Base-by-base conservation (phyloP, 2,329 filamentous ascomycete species). In the Microdochium trichocladiopsis region DNA sequence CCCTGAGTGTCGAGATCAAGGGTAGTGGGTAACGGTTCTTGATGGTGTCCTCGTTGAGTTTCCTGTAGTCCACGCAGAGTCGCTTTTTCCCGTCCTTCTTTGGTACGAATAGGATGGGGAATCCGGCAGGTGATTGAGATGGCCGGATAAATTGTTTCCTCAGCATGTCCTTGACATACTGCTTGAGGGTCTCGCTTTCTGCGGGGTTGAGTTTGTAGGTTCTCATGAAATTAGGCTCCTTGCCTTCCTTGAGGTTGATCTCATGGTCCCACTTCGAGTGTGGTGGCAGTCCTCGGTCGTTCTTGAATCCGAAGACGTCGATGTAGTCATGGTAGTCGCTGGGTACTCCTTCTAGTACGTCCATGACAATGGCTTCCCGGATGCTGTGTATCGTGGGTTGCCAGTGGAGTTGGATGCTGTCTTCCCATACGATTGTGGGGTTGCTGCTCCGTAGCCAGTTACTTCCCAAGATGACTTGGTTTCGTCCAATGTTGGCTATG, bases 61-160 rank as follows among this genome's bases (percentile, higher is more conserved):
- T 41, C 28, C 49, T n/a, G 43, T 63, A 66, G 50, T 66, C 53
- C 3, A 64, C 48, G 51, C 53, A 65, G 3, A 63, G 36, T n/a
- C 52, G 51, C 12, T 59, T 52, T 33, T 22, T 48, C 2, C 52
- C 49, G 51, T 57, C 31, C 43, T 57, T 57, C 48, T 61, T 60
- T 45, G 41, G 52, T 50, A 59, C 37, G 49, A 61, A 61, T 2
- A 59, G 28, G 18, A 59, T 50, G 14, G 14, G 25, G 3, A 43
- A 48, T 49, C 28, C 31, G 25, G 24, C 28, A 11, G 28, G 36
- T 33, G 16, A 54, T 9, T 14, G 52, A 11, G 23, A 54, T 4
- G 14, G 41, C 49, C 45, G n/a, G 22, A 54, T 56, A 21, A 43
- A 28, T 4, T 31, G 14, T 48, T 41, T 43, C 41, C 22, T 8